Evolutionary conservation across 2,329 filamentous ascomycete species (phyloP).

Genomic region (Phyllosticta citriasiana): DNA sequence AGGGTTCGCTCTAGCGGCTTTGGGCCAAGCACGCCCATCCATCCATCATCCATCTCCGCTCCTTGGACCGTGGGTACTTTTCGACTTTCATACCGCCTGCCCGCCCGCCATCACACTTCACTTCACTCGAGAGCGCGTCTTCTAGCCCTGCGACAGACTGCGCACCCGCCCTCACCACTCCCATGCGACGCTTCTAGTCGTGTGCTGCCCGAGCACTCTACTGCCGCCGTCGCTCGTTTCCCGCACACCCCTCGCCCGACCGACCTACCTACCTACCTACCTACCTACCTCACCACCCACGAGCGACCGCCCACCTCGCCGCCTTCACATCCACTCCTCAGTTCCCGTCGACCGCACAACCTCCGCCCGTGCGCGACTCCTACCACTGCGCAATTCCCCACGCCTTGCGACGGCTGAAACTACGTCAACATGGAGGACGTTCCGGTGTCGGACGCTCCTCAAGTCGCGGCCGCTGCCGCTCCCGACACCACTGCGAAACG

Average conservation of each 20-base stretch:
- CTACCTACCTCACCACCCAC: not conserved
- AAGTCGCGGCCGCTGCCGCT: constrained; percentile 1
- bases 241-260: not conserved
- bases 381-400: not conserved
- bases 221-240: constrained; percentile 5
- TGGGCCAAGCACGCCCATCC: constrained; percentile 6
- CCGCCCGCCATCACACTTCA: not conserved
- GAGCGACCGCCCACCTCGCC: not conserved
- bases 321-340: constrained; percentile 5
- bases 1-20: constrained; percentile 8
- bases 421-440: constrained; percentile 7
- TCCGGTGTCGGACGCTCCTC: constrained; percentile 3
- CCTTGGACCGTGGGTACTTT: constrained; percentile 6
- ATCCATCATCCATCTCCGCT: constrained; percentile 9
- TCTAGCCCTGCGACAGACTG: not conserved
- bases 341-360: not conserved
- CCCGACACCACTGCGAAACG: constrained; percentile 14
- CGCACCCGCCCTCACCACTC: not conserved
- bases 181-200: constrained; percentile 4
- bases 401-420: not conserved
- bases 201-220: constrained; percentile 7
- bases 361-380: not conserved
- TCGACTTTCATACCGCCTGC: not conserved
- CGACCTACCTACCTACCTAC: not conserved
- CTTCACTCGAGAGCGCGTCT: not conserved